Conservation (phyloP, 768 basidiomycete genomes). For the Tremella yokohamensis region DNA sequence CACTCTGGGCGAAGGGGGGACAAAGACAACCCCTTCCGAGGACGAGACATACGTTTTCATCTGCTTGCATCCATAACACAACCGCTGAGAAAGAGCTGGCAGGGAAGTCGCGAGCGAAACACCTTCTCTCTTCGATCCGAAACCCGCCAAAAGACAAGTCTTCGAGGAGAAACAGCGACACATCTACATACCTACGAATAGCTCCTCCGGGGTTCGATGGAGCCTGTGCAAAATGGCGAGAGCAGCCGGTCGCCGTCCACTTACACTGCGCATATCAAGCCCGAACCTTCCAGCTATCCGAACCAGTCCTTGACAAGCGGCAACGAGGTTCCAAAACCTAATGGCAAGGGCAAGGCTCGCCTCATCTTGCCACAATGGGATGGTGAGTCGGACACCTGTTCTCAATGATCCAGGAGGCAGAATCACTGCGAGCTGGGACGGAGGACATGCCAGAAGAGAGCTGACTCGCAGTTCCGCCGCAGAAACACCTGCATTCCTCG, state of each 20-base stretch:
- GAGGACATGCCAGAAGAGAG: background rate
- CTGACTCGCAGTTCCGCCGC: slow-evolving; percentile 17
- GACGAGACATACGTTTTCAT: too few species aligned
- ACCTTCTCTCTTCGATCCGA: too few species aligned
- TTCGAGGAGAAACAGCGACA: too few species aligned
- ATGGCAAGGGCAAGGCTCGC: slow-evolving; percentile 9
- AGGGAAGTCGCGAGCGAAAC: too few species aligned
- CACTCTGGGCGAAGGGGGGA: too few species aligned
- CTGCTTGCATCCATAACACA: too few species aligned
- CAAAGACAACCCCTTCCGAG: too few species aligned
- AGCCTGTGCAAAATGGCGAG: slow-evolving; percentile 32
- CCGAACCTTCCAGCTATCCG: background rate
- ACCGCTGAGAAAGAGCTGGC: too few species aligned
- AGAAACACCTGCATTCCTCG: slow-evolving; percentile 30
- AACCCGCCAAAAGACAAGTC: too few species aligned
- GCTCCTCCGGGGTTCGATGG: slow-evolving; percentile 17
- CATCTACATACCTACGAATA: background rate
- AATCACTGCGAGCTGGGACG: too few species aligned
- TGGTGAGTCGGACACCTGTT: slow-evolving; percentile 19
- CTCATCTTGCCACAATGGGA: slow-evolving; percentile 38
- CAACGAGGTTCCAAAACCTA: slow-evolving; percentile 5
- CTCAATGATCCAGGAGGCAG: background rate
- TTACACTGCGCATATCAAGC: background rate
- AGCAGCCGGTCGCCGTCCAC: slow-evolving; percentile 23
- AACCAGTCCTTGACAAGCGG: background rate